A percentile compares a stretch with the other conserved stretches of the same genome.
phyloP scores from a whole-genome alignment of 83 land plant species.

The Diphasiastrum complanatum region DNA sequence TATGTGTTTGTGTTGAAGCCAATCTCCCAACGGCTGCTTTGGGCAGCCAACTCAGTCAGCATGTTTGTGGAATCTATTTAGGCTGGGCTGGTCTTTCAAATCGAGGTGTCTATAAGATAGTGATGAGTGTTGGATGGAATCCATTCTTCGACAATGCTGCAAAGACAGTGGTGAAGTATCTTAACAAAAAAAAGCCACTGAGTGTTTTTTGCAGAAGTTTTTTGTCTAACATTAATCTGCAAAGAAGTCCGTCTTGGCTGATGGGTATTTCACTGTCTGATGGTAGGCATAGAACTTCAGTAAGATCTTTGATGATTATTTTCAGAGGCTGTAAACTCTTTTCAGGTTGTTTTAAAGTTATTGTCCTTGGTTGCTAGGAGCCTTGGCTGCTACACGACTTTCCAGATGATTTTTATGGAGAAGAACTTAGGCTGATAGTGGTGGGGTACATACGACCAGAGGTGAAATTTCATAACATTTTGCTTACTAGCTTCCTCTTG shows the following conservation, averaged over 20 bases:
- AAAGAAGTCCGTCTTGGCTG: too few species aligned
- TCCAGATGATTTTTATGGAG: conserved; percentile 17
- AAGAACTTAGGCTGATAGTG: conserved; percentile 3
- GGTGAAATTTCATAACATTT: too few species aligned
- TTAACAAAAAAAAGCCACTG: too few species aligned
- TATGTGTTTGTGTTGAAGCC: background rate
- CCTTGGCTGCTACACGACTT: conserved; percentile 10
- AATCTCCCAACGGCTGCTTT: conserved; percentile 5
- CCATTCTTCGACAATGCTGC: conserved; percentile 5
- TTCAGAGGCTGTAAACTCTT: too few species aligned
- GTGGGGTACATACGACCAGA: conserved; percentile 16
- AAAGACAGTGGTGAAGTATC: conserved; percentile 14
- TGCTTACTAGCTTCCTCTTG: too few species aligned
- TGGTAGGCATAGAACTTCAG: too few species aligned
- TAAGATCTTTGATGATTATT: too few species aligned
- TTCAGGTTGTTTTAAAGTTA: too few species aligned
- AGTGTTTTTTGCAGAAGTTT: too few species aligned
- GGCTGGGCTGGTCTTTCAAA: conserved; percentile 13
- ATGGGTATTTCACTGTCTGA: too few species aligned
- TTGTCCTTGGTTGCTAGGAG: too few species aligned
- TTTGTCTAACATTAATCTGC: background rate
- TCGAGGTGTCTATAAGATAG: conserved; percentile 8
- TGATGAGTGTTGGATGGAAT: conserved; percentile 12
- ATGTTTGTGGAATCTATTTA: conserved; percentile 7
- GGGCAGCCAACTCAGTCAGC: background rate